These are phyloP conservation scores for Globisporangium acanthophoron DNA, from an alignment of 352 stramenopile genomes.

Conservation along the genomic window DNA sequence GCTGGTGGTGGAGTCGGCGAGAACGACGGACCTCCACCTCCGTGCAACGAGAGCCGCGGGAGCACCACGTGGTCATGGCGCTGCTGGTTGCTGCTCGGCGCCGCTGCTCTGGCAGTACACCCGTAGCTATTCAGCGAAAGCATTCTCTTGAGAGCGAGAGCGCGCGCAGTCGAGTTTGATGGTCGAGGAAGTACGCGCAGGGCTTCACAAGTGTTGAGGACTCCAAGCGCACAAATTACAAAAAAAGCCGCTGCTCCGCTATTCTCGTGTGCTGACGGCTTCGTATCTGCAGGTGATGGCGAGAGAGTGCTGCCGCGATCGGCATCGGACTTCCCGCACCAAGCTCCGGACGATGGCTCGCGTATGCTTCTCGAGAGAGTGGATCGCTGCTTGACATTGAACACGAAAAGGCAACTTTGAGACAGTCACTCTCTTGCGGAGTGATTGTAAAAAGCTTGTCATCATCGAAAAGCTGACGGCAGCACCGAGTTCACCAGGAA, in stretches of 20 bases:
- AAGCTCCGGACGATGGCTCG: background rate
- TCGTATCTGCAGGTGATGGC: too few relatives aligned
- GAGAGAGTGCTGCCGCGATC: too few relatives aligned
- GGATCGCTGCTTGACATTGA: background rate
- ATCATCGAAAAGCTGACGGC: background rate
- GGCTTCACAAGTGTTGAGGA: too few relatives aligned
- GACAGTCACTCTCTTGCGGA: background rate
- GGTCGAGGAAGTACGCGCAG: too few relatives aligned
- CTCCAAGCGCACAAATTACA: too few relatives aligned
- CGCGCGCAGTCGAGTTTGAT: background rate
- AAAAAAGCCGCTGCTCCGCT: too few relatives aligned
- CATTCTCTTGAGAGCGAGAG: constrained; percentile 1
- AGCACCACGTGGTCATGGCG: constrained; percentile 21
- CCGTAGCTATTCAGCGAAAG: constrained; percentile 19
- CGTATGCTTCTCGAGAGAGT: background rate
- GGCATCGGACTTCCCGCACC: background rate
- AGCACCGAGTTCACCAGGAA: background rate
- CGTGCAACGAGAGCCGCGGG: constrained; percentile 29
- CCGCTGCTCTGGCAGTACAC: constrained; percentile 2
- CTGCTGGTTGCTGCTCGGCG: constrained; percentile 15
- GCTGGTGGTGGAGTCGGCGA: constrained; percentile 17
- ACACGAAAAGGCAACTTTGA: background rate
- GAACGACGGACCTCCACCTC: constrained; percentile 10
- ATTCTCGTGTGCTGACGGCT: too few relatives aligned
- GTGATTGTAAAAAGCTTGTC: background rate